phyloP scores from a whole-genome alignment of 176 grass and related monocot species.

The Oryza rufipogon region DNA sequence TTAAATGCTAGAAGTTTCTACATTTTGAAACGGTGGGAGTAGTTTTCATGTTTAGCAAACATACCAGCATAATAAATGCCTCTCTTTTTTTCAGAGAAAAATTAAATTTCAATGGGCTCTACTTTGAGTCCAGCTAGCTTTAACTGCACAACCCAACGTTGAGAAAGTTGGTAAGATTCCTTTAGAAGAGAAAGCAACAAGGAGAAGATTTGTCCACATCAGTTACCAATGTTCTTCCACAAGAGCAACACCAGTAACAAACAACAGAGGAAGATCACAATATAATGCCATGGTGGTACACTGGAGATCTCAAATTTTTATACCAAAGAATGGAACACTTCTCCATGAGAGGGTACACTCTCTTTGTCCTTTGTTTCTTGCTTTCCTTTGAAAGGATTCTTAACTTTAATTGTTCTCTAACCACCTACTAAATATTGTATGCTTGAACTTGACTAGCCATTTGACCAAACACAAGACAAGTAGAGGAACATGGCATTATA shows the following conservation, averaged over 20 bases:
- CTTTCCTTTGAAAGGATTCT: slow-evolving; percentile 39
- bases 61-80: neutral
- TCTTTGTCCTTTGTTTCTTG: slow-evolving; percentile 40
- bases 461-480: slow-evolving; percentile 32
- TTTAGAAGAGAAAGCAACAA: slow-evolving; percentile 45
- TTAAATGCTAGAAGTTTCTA: too few species aligned
- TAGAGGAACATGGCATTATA: slow-evolving; percentile 20
- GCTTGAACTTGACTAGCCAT: neutral
- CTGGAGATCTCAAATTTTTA: slow-evolving; percentile 17
- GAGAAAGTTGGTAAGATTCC: slow-evolving; percentile 40
- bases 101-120: neutral
- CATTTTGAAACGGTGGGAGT: too few species aligned
- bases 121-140: slow-evolving; percentile 18
- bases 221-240: slow-evolving; percentile 41
- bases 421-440: slow-evolving; percentile 45
- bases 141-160: slow-evolving; percentile 4
- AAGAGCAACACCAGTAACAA: slow-evolving; percentile 33
- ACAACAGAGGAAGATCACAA: slow-evolving; percentile 30
- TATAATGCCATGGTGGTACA: slow-evolving; percentile 3
- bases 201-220: slow-evolving; percentile 38
- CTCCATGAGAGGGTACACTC: slow-evolving; percentile 43
- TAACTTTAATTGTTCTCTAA: slow-evolving; percentile 48
- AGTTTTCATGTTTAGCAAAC: neutral
- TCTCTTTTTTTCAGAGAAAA: neutral
- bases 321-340: slow-evolving; percentile 33